Base-by-base conservation (phyloP, 2,329 filamentous ascomycete genomes). In the Clonostachys chloroleuca region DNA sequence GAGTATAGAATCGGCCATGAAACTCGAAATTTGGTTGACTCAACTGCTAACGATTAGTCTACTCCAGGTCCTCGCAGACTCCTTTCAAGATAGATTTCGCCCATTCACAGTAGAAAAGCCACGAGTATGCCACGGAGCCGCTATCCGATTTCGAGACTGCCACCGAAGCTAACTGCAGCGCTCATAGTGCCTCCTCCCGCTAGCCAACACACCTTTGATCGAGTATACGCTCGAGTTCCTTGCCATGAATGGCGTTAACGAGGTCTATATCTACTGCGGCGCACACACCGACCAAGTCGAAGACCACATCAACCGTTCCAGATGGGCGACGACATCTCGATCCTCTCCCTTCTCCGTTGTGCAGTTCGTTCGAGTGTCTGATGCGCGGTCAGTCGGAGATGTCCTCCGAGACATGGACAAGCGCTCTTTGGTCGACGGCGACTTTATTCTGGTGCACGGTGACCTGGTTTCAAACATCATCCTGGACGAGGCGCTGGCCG, bases 151-250 rank as follows among this genome's bases (percentile, higher is more conserved):
- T 12, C 34, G 24, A 42, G 46, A 45, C 12, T 39, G 36, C 14
- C 6, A 39, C 36, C 4, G 14, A 14, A 40, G 40, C 58, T 63
- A 47, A 63, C 47, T 2, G 12, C 17, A 36, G 17, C 17, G 17
- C 18, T 10, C 43, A 33, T 59, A 95, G 89, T 97, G 94, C 73
- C 85, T 99, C 34, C 77, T 99, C 7, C 91, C 92, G 12, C 78
- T 99, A 50, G 94, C 90, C 50, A 97, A 97, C 66, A 92, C 86
- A 2, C 92, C 94, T 35, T 76, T 99, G 52, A 95, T 99, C 69
- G 94, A 99, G 67, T 97, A 99, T 66, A 97, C 92, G 5, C 84
- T 97, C 59, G 92, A 97, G 62, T 97, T 96, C 60, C 83, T 99
- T 1, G 91, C 91, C 54, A 92, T 92, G 78, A 91, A 94, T 49